phyloP scores from a whole-genome alignment of 768 basidiomycete species.

The Agaricus sinodeliciosus region DNA sequence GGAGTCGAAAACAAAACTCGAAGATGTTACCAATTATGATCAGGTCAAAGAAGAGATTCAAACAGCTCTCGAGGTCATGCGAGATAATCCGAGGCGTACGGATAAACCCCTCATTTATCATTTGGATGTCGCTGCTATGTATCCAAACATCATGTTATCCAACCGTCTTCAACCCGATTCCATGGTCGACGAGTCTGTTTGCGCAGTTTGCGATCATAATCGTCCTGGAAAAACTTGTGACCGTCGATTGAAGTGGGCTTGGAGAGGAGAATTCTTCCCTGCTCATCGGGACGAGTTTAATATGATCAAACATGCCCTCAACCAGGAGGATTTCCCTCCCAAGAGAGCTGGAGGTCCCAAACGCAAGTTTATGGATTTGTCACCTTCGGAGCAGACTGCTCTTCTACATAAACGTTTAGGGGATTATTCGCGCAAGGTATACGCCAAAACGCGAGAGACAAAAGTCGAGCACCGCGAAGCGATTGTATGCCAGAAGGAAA shows the following conservation, averaged over 20 bases:
- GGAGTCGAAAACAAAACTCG: constrained; percentile 74
- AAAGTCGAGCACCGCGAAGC: constrained; percentile 90
- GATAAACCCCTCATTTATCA: constrained; percentile 98
- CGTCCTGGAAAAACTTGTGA: constrained; percentile 95
- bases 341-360: constrained; percentile 66
- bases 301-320: constrained; percentile 96
- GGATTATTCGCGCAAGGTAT: constrained; percentile 97
- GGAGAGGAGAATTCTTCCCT: constrained; percentile 98
- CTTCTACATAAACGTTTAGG: constrained; percentile 94
- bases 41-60: constrained; percentile 81
- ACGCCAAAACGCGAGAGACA: constrained; percentile 97
- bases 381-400: constrained; percentile 81
- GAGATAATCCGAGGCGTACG: constrained; percentile 81
- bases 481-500: constrained; percentile 96
- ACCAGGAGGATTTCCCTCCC: constrained; percentile 89
- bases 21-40: constrained; percentile 90
- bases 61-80: constrained; percentile 76
- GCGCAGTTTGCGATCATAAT: constrained; percentile 98
- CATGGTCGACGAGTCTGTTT: constrained; percentile 92
- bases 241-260: constrained; percentile 92
- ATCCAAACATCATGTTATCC: constrained; percentile 99
- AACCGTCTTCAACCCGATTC: constrained; percentile 98
- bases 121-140: constrained; percentile 99
- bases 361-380: constrained; percentile 79
- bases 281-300: constrained; percentile 96